Percentiles rank a stretch among this genome's conserved stretches.
Conservation (phyloP, 2,329 filamentous ascomycete genomes). For the Alternaria brassicae region DNA sequence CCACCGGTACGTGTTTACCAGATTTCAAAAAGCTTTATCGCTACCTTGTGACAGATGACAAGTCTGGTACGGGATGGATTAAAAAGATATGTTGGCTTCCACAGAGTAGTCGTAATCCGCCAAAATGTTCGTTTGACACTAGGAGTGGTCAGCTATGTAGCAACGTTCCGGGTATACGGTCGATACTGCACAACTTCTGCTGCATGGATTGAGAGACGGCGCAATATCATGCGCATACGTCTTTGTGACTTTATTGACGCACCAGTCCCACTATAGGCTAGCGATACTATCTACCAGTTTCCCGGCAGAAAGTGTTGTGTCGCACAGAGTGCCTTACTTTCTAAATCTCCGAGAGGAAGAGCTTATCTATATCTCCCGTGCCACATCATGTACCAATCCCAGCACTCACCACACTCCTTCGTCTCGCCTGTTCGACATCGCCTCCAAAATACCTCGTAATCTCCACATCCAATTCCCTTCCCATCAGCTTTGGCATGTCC, state of each 20-base stretch:
- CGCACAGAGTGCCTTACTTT: neutral
- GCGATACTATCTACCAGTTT: neutral
- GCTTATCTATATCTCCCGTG: neutral
- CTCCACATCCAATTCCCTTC: constrained; percentile 11
- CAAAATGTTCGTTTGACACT: neutral
- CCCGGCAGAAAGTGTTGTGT: neutral
- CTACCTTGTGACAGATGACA: neutral
- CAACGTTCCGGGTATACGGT: neutral
- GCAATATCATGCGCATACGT: neutral
- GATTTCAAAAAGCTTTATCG: neutral
- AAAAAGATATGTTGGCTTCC: neutral
- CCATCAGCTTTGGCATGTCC: constrained; percentile 17
- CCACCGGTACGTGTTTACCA: neutral
- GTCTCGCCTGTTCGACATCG: constrained; percentile 18
- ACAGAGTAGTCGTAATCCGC: neutral
- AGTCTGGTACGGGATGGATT: neutral
- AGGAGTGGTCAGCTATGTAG: neutral
- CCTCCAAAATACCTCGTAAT: constrained; percentile 16
- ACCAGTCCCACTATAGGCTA: neutral
- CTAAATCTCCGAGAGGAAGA: neutral
- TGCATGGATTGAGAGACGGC: neutral
- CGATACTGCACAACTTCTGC: neutral
- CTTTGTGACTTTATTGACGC: neutral
- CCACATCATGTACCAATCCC: neutral
- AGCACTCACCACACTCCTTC: constrained; percentile 7